Evolutionary conservation across 164 flowering plant species (phyloP), one percentile per base, ranked within the genome.

Genomic region (Umbilicus rupestris): DNA sequence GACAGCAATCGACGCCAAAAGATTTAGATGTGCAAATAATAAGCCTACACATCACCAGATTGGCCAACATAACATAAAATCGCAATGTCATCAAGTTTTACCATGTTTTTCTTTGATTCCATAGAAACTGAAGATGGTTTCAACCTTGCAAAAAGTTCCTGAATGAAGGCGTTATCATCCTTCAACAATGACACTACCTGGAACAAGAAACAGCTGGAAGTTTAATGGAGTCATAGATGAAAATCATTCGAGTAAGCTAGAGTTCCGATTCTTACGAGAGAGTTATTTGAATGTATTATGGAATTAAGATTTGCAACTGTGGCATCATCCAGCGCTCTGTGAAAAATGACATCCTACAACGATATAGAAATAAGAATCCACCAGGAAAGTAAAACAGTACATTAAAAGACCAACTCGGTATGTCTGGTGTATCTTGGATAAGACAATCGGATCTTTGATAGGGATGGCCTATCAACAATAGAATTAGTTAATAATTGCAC

Each of bases 401-500:
- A n/a, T n/a, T 35, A 69, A 12, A 39, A 45, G 11, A 63, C 96
- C 92, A 79, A 94, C 76, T 87, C 87, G 85, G 73, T 91, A 94
- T 0, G 99, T 87, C 71, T 94, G 96, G 72, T 94, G 99, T 74
- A 94, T 91, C 84, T 86, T 94, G 24, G 97, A 92, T 70, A 89
- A 77, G 47, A 87, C 92, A 4, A 71, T 7, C 5, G 86, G 81
- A 81, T 89, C 86, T 77, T 88, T 91, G 62, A 94, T 91, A 31
- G 97, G 94, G 63, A 94, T 84, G n/a, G 89, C 97, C 99, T 94
- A 64, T 29, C 28, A 28, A 22, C 50, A 33, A 26, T 45, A 69
- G 70, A 69, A 62, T 45, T 31, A 65, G 20, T 24, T 20, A 59
- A 39, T 17, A 50, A 46, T 39, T 20, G 1, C 9, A 30, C 63